phyloP scores from a whole-genome alignment of 257 asterid genomes.

The Plantago ovata region DNA sequence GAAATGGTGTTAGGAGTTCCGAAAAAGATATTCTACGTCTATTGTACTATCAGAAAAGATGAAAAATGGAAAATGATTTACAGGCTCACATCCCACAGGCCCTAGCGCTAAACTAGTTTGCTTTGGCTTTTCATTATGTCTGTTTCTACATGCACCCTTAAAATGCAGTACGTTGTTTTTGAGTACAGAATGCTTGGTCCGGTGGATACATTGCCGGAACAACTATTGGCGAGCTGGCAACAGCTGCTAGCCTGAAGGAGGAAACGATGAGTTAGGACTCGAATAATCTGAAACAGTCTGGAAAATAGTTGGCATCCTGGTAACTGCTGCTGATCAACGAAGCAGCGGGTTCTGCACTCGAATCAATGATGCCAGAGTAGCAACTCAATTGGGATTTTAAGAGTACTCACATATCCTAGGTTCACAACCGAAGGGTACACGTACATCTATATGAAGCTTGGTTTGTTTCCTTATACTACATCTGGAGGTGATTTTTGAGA shows the following conservation, averaged over 20 bases:
- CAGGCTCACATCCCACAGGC: neutral
- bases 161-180: slow-evolving; percentile 13
- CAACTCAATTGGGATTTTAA: too few relatives aligned
- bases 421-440: too few relatives aligned
- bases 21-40: neutral
- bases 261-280: slow-evolving; percentile 8
- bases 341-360: too few relatives aligned
- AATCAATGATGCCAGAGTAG: too few relatives aligned
- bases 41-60: neutral
- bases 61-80: neutral
- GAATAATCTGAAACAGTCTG: neutral
- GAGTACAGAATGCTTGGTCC: slow-evolving; percentile 94
- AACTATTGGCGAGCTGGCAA: slow-evolving; percentile 56
- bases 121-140: neutral
- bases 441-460: too few relatives aligned
- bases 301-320: too few relatives aligned
- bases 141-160: neutral
- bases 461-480: too few relatives aligned
- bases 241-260: slow-evolving; percentile 25
- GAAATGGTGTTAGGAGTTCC: neutral
- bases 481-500: too few relatives aligned
- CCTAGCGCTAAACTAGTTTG: neutral
- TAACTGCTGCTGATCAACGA: neutral
- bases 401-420: too few relatives aligned
- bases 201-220: slow-evolving; percentile 96